These are phyloP conservation scores for Ceratopteris richardii DNA, from an alignment of 75 land plant species.

Conservation along the genomic window DNA sequence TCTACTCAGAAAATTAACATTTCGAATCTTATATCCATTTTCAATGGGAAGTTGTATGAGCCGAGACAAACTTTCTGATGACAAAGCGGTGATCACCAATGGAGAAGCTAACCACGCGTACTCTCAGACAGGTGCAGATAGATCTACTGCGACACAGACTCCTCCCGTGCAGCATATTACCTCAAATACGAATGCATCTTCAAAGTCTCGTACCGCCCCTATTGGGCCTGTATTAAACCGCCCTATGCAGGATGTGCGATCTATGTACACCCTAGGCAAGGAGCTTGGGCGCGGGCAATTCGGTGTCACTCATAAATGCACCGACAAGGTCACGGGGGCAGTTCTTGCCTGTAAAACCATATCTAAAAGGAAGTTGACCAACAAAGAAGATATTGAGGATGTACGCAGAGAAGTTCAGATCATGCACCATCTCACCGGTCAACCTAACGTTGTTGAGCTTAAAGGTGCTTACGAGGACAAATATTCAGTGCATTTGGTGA, in stretches of 20 bases:
- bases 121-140: too few species aligned
- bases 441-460: constrained; percentile 23
- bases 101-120: constrained; percentile 6
- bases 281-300: constrained; percentile 71
- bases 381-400: constrained; percentile 15
- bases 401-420: constrained; percentile 27
- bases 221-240: constrained; percentile 26
- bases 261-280: constrained; percentile 37
- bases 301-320: constrained; percentile 37
- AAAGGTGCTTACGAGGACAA: constrained; percentile 27
- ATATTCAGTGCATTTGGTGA: constrained; percentile 21
- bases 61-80: too few species aligned
- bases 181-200: too few species aligned
- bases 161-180: too few species aligned
- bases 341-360: constrained; percentile 21
- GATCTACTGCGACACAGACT: too few species aligned
- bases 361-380: constrained; percentile 14
- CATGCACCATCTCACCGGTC: constrained; percentile 26
- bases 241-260: constrained; percentile 40
- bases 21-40: too few species aligned
- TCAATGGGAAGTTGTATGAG: too few species aligned
- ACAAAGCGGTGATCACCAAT: too few species aligned
- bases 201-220: too few species aligned
- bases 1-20: too few species aligned
- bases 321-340: not conserved